phyloP scores from a whole-genome alignment of 441 rosid genomes.

The Sinapis alba region DNA sequence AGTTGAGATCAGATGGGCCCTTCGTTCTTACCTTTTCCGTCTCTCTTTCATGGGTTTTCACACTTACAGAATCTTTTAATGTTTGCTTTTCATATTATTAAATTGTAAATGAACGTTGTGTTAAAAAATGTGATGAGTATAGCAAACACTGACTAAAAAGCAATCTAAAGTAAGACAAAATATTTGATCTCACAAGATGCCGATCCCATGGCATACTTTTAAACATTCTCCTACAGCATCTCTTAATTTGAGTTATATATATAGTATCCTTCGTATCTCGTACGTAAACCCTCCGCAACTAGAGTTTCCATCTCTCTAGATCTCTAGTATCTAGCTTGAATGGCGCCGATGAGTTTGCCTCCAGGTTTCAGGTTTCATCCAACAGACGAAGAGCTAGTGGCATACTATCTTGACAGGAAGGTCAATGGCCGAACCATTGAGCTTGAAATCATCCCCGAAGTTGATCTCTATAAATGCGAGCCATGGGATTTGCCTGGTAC shows the following conservation, averaged over 20 bases:
- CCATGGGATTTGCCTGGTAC: slow-evolving; percentile 98
- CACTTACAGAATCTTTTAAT: slow-evolving; percentile 37
- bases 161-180: slow-evolving; percentile 41
- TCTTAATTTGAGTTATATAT: slow-evolving; percentile 6
- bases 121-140: slow-evolving; percentile 15
- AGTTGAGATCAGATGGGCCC: slow-evolving; percentile 18
- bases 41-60: slow-evolving; percentile 31
- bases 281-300: slow-evolving; percentile 24
- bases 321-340: slow-evolving; percentile 17
- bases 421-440: slow-evolving; percentile 81
- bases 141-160: slow-evolving; percentile 36
- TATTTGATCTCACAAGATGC: slow-evolving; percentile 39
- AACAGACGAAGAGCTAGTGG: slow-evolving; percentile 87
- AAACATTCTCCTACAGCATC: slow-evolving; percentile 28
- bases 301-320: slow-evolving; percentile 10
- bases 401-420: slow-evolving; percentile 81
- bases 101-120: neutral
- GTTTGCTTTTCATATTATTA: neutral
- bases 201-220: slow-evolving; percentile 40
- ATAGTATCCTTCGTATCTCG: slow-evolving; percentile 22
- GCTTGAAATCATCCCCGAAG: slow-evolving; percentile 87
- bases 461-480: slow-evolving; percentile 96
- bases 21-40: slow-evolving; percentile 24
- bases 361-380: slow-evolving; percentile 98
- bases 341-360: slow-evolving; percentile 90